phyloP scores from a whole-genome alignment of 148 eudicot species.

The Heliosperma pusillum region DNA sequence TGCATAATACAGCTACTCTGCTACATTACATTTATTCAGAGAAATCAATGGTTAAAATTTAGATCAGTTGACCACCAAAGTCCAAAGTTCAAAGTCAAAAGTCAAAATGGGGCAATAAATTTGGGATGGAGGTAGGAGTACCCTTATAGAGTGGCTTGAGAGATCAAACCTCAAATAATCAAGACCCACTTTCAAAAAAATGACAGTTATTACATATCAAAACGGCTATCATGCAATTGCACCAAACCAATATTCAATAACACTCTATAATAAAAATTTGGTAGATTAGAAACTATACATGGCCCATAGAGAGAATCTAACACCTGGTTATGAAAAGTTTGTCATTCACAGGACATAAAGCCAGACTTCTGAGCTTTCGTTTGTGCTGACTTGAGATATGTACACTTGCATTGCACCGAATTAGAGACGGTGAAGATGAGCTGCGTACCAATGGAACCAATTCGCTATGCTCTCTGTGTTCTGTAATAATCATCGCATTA shows the following conservation, averaged over 20 bases:
- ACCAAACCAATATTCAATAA: background rate
- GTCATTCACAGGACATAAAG: conserved; percentile 70
- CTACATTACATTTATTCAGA: background rate
- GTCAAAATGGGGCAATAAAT: background rate
- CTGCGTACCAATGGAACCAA: conserved; percentile 55
- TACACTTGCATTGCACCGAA: conserved; percentile 51
- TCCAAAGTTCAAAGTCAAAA: background rate
- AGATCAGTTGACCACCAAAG: background rate
- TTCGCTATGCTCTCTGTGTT: conserved; percentile 65
- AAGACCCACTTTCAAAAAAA: background rate
- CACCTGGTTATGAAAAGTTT: conserved; percentile 83
- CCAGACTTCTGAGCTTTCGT: conserved; percentile 87
- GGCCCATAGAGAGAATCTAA: conserved; percentile 2
- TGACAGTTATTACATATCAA: background rate
- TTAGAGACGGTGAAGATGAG: conserved; percentile 48
- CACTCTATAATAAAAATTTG: background rate
- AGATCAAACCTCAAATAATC: conserved; percentile 1
- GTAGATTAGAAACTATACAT: background rate
- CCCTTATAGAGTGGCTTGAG: background rate
- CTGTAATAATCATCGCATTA: conserved; percentile 36
- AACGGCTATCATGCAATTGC: background rate
- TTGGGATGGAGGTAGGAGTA: background rate
- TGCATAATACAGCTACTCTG: background rate
- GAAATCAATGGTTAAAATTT: background rate
- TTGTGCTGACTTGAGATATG: conserved; percentile 81